Base-by-base conservation (phyloP, 345 rosid genomes). In the Rhizophora mangle region DNA sequence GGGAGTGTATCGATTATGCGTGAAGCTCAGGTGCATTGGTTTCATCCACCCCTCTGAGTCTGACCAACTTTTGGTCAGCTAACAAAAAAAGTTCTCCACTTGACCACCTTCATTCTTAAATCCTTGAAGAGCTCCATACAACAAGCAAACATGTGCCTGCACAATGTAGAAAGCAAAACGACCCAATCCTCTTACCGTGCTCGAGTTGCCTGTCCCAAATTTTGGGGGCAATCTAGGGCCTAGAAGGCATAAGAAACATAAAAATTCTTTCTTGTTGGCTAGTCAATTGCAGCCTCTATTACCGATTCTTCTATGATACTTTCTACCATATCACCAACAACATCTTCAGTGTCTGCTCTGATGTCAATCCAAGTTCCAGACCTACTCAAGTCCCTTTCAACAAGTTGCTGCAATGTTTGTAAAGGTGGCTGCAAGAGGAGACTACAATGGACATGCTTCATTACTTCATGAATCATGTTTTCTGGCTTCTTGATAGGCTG, bases 361-460 rank as follows among this genome's bases (percentile, higher is more conserved):
- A 63, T 72, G 67, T 85, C 80, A 62, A 74, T 76, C 96, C 96
- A 92, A 18, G 70, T 67, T 56, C 72, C 57, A 46, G 90, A 72
- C 77, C 77, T 81, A 7, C 21, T 60, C 71, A 92, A 59, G 84
- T 92, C 96, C 74, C 67, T 74, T 32, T 78, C 78, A 5, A 79
- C 52, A 1, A 83, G 74, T 69, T 87, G 77, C 68, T 88, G 85
- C 70, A 85, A 39, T 22, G 87, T 64, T 62, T 29, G 75, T 51
- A 68, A 63, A 6, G 77, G 72, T 6, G 15, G 69, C 36, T 54
- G 46, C 15, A 68, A 63, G 46, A 82, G 64, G 30, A 83, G 81
- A 64, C 34, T 66, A 85, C 85, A 79, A 54, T 92, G 84, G 22
- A 87, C 79, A 73, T 78, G 72, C 75, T 75, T 80, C 80, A 87